Base-by-base conservation (phyloP, 768 basidiomycete genomes). In the Rubroboletus pulcherrimus region DNA sequence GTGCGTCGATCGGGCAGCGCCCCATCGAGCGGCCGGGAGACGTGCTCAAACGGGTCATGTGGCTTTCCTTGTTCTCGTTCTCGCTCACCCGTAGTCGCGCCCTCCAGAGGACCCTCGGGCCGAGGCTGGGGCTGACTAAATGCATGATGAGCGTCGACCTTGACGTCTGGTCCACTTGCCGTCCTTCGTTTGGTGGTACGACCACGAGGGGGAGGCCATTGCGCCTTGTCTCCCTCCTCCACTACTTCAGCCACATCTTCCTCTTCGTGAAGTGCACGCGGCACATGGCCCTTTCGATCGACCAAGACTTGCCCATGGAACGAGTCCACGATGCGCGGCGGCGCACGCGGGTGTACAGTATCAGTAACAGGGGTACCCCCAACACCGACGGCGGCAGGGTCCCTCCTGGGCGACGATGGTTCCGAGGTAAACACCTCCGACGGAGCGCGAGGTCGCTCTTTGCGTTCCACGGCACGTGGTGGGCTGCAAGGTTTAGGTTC, bases 321-420 rank as follows among this genome's bases (percentile, higher is more conserved):
- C 4, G 56, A 59, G 5, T 67, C 35, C 19, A 61, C 66, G 8
- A 65, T 3, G 9, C 61, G 67, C 1, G 68, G 67, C 3, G 68
- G 67, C 7, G 60, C 63, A n/a, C 55, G 61, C 8, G 53, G 42
- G 21, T 51, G 33, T 24, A 38, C 31, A 8, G 52, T 7, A 9
- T 35, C 2, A n/a, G 40, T 7, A 26, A 53, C 30, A 11, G 49
- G 19, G 21, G 30, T 0, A 41, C 4, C 43, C 11, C 4, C 33
- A 31, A 19, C 19, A 46, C 19, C 11, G 3, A 19, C 30, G 1
- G 19, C 33, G 40, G 33, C 21, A 24, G 11, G 17, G 24, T 54
- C 46, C 21, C 10, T 29, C 21, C 1, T 10, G 0, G 68, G 57
- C n/a, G 67, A 58, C 0, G 63, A 17, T 26, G 65, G 47, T 19